phyloP scores from a whole-genome alignment of 2,329 filamentous ascomycete genomes.

The Xylariaceae sp. region DNA sequence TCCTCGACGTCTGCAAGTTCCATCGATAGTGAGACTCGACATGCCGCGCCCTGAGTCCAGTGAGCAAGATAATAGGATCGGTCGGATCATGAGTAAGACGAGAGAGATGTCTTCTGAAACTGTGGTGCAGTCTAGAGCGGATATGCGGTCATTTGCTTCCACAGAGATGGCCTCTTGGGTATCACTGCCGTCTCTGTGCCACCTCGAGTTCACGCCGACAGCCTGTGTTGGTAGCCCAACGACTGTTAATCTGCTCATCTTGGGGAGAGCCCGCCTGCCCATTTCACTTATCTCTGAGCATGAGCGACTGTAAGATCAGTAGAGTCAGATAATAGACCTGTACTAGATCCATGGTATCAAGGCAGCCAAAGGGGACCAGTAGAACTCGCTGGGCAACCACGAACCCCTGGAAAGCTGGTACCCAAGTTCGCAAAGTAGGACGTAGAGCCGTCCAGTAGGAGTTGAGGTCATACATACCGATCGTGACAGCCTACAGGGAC shows the following conservation, averaged over 20 bases:
- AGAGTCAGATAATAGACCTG: no score
- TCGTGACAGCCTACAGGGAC: conserved; percentile 1
- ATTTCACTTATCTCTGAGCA: no score
- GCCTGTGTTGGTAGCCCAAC: conserved; percentile 11
- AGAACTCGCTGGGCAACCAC: neutral
- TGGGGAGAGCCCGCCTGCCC: neutral
- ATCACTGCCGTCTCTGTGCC: conserved; percentile 21
- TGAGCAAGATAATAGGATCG: conserved; percentile 2
- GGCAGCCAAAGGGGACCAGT: neutral
- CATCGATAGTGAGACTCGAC: neutral
- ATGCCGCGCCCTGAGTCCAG: conserved; percentile 6
- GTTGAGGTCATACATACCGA: neutral
- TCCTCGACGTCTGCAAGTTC: neutral
- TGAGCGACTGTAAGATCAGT: no score
- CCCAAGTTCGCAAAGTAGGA: neutral
- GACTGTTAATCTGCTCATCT: neutral
- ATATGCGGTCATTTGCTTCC: conserved; percentile 6
- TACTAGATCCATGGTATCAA: neutral
- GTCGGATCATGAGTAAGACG: neutral
- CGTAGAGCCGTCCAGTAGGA: conserved; percentile 3
- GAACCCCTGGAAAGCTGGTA: neutral
- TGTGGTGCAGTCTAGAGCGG: neutral
- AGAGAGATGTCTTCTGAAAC: neutral
- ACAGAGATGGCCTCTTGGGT: conserved; percentile 9
- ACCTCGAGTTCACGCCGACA: conserved; percentile 16